Percentiles rank a stretch among this genome's conserved stretches.
These are phyloP conservation scores for Leucaena leucocephala DNA, from an alignment of 306 rosid genomes.

Conservation along the genomic window DNA sequence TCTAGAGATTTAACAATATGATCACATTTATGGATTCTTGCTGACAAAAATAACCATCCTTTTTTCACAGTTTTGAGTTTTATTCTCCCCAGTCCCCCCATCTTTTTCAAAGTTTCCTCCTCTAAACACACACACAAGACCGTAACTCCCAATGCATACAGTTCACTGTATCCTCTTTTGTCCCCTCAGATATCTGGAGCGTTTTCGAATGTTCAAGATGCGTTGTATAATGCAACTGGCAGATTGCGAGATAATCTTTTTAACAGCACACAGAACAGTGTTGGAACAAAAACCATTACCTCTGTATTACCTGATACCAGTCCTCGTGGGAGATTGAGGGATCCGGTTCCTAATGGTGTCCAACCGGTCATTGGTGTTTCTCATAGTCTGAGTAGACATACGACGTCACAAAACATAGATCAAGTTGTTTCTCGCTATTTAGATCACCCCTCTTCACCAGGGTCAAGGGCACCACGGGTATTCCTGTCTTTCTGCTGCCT, in stretches of 20 bases:
- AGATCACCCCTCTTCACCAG: conserved; percentile 75
- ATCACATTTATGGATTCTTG: not conserved
- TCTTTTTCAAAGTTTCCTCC: not conserved
- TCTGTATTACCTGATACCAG: conserved; percentile 60
- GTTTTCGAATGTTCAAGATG: conserved; percentile 91
- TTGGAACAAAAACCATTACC: conserved; percentile 61
- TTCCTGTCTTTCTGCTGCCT: conserved; percentile 34
- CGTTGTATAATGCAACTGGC: conserved; percentile 87
- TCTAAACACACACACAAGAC: not conserved
- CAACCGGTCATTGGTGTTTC: conserved; percentile 50
- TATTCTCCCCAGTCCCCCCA: not conserved
- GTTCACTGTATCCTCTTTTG: conserved; percentile 20
- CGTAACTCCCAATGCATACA: conserved; percentile 9
- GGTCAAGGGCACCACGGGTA: conserved; percentile 74
- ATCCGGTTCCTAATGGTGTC: conserved; percentile 50
- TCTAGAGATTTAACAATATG: not conserved
- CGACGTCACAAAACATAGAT: conserved; percentile 62
- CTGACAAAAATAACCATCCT: not conserved
- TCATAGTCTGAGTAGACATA: conserved; percentile 51
- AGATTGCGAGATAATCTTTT: conserved; percentile 88
- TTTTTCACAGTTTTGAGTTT: not conserved
- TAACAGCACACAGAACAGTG: conserved; percentile 53
- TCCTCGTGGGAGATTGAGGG: conserved; percentile 67
- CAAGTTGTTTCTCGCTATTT: conserved; percentile 57
- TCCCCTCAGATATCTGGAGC: conserved; percentile 79